Percentiles rank a stretch among this genome's conserved stretches.
phyloP scores from a whole-genome alignment of 306 rosid genomes.

The Vicia faba region DNA sequence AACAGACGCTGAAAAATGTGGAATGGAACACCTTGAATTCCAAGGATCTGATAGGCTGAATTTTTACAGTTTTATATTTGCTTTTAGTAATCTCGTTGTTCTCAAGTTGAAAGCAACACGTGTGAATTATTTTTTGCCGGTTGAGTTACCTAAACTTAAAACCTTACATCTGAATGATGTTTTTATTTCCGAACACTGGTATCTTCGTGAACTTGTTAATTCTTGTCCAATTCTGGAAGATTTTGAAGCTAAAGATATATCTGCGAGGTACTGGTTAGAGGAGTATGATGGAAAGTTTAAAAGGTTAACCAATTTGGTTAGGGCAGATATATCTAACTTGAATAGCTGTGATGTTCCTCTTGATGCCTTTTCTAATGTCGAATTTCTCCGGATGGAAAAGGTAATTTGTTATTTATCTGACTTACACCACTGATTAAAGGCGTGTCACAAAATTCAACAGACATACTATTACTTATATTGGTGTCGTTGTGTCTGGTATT shows the following conservation, averaged over 20 bases:
- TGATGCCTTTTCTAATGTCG: neutral
- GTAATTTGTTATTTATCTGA: neutral
- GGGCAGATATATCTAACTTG: neutral
- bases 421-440: no score
- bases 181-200: neutral
- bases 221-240: neutral
- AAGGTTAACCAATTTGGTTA: neutral
- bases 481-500: no score
- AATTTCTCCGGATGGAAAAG: neutral
- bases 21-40: neutral
- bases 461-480: no score
- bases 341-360: neutral
- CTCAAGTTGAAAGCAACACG: no score
- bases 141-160: neutral
- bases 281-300: neutral
- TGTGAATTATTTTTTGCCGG: no score
- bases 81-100: no score
- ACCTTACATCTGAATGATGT: neutral
- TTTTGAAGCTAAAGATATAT: neutral
- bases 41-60: neutral
- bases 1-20: neutral
- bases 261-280: neutral
- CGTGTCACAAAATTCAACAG: no score
- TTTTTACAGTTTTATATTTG: neutral
- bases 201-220: neutral